Evolutionary conservation across 176 grass and related monocot species (phyloP).

Genomic region (Avena insularis): DNA sequence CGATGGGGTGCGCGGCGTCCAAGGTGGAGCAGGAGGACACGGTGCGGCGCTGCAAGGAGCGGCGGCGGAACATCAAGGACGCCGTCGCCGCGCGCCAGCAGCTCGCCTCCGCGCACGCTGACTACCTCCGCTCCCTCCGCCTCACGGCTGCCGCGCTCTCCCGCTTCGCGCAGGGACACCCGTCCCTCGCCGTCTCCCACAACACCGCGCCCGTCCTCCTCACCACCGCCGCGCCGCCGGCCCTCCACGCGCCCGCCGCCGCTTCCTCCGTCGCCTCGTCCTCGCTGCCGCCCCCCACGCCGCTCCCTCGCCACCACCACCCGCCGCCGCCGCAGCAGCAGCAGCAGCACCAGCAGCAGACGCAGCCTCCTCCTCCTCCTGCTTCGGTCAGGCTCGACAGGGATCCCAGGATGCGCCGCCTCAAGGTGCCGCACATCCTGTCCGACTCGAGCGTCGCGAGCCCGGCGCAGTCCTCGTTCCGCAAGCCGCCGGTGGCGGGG

Average conservation of each 20-base stretch:
- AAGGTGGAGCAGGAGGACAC: conserved; percentile 96
- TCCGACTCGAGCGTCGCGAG: conserved; percentile 61
- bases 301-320: conserved; percentile 46
- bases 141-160: conserved; percentile 76
- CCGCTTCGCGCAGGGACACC: conserved; percentile 77
- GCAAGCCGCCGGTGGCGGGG: conserved; percentile 46
- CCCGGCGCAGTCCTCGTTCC: conserved; percentile 56
- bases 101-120: conserved; percentile 88
- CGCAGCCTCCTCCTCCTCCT: conserved; percentile 12
- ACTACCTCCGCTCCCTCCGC: conserved; percentile 91
- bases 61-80: conserved; percentile 86
- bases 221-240: conserved; percentile 39
- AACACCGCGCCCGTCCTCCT: conserved; percentile 83
- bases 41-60: conserved; percentile 98
- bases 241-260: conserved; percentile 27
- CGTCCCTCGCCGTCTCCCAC: conserved; percentile 83
- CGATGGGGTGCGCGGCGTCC: conserved; percentile 93
- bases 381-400: conserved; percentile 37
- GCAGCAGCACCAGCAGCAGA: background rate
- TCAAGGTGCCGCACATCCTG: conserved; percentile 75
- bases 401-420: conserved; percentile 39
- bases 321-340: background rate
- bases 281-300: conserved; percentile 39
- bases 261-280: conserved; percentile 34
- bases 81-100: conserved; percentile 80